Percentiles rank a stretch among this genome's conserved stretches.
phyloP scores from a whole-genome alignment of 179 eudicot genomes.

The Silene noctiflora region DNA sequence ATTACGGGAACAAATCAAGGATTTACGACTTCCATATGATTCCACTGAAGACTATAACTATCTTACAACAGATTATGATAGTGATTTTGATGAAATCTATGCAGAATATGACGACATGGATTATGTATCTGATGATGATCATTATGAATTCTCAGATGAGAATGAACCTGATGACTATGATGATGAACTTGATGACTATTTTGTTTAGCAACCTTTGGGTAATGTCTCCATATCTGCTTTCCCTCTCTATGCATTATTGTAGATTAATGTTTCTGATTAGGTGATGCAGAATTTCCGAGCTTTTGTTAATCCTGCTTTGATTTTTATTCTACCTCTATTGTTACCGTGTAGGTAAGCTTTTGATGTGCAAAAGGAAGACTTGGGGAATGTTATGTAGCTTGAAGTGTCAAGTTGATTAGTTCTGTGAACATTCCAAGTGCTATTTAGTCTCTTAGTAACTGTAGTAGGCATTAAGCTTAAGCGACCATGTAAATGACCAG shows the following conservation, averaged over 20 bases:
- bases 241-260: neutral
- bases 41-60: slow-evolving; percentile 49
- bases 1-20: slow-evolving; percentile 42
- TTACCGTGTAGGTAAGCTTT: neutral
- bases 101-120: slow-evolving; percentile 41
- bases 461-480: too few relatives aligned
- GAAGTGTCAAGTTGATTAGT: neutral
- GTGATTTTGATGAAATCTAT: slow-evolving; percentile 40
- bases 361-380: neutral
- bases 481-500: too few relatives aligned
- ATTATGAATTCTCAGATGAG: slow-evolving; percentile 41
- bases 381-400: neutral
- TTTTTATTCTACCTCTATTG: neutral
- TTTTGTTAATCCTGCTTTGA: neutral
- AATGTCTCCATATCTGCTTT: neutral
- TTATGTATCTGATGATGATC: slow-evolving; percentile 39
- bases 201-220: neutral
- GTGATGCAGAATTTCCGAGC: neutral
- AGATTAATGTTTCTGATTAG: too few relatives aligned
- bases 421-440: too few relatives aligned
- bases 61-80: slow-evolving; percentile 34
- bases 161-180: slow-evolving; percentile 19
- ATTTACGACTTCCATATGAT: slow-evolving; percentile 46
- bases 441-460: too few relatives aligned
- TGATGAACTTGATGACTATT: slow-evolving; percentile 15